phyloP scores from a whole-genome alignment of 177 flowering plant species.

The Vitis hybrid region DNA sequence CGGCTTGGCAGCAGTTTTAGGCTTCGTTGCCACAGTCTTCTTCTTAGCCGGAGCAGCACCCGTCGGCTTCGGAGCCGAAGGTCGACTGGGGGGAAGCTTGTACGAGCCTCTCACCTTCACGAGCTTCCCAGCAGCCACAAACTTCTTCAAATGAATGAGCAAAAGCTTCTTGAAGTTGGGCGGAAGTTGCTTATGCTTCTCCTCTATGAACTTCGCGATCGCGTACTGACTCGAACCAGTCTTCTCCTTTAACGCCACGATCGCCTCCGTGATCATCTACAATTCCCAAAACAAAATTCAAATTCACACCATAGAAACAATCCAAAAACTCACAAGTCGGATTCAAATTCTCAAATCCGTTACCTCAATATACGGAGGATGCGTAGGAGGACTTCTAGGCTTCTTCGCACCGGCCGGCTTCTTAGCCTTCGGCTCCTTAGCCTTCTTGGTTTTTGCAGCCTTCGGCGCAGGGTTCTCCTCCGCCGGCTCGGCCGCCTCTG shows the following conservation, averaged over 20 bases:
- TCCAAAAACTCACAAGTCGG: neutral
- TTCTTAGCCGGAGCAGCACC: constrained; percentile 24
- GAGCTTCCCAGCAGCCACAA: constrained; percentile 37
- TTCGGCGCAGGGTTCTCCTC: constrained; percentile 25
- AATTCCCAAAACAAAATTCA: constrained; percentile 7
- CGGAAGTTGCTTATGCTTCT: constrained; percentile 47
- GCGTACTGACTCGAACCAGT: constrained; percentile 61
- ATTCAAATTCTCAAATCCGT: neutral
- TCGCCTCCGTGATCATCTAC: constrained; percentile 61
- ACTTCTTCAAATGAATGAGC: constrained; percentile 47
- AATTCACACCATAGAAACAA: constrained; percentile 1
- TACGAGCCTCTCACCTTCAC: constrained; percentile 50
- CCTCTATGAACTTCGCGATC: constrained; percentile 48
- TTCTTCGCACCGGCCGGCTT: constrained; percentile 25
- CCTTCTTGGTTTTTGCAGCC: constrained; percentile 12
- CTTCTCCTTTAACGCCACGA: constrained; percentile 48
- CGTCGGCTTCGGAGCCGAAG: constrained; percentile 13
- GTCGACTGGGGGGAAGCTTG: constrained; percentile 37
- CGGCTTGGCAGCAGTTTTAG: neutral
- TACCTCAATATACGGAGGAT: constrained; percentile 47
- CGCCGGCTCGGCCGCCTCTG: constrained; percentile 9
- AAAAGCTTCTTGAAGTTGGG: constrained; percentile 50
- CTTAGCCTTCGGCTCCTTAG: constrained; percentile 29
- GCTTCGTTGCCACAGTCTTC: constrained; percentile 15
- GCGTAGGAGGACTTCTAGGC: constrained; percentile 29